Evolutionary conservation across 345 rosid species (phyloP).

Genomic region (Lepidium didymum): DNA sequence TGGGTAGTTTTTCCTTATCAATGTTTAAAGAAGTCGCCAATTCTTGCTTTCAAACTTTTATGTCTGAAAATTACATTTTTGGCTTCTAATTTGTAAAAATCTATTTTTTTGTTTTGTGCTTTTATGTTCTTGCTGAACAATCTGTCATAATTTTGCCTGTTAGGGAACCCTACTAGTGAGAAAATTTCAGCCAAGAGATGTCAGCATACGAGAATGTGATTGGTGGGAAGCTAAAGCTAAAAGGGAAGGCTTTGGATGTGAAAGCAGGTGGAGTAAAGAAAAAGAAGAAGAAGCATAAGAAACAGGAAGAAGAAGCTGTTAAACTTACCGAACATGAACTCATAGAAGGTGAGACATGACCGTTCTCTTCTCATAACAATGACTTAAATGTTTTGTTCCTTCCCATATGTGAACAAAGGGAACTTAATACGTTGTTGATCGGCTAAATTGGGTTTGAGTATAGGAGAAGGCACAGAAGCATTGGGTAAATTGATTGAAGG

Average conservation of each 20-base stretch:
- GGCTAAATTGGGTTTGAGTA: not conserved
- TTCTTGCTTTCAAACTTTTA: not conserved
- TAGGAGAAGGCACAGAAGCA: constrained; percentile 34
- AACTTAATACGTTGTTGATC: not conserved
- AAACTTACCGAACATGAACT: constrained; percentile 39
- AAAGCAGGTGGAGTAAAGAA: constrained; percentile 79
- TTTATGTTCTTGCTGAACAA: not conserved
- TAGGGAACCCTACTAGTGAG: not conserved
- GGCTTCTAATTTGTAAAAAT: not conserved
- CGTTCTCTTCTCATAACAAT: not conserved
- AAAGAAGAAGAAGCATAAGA: constrained; percentile 70
- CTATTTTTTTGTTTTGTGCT: not conserved
- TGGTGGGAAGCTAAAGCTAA: constrained; percentile 86
- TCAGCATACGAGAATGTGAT: constrained; percentile 66
- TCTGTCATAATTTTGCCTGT: not conserved
- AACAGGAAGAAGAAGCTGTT: constrained; percentile 37
- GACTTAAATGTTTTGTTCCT: not conserved
- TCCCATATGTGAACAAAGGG: not conserved
- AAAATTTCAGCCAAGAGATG: constrained; percentile 36
- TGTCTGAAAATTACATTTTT: not conserved
- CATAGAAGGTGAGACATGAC: constrained; percentile 33
- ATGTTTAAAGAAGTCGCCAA: not conserved
- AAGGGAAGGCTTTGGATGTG: constrained; percentile 92
- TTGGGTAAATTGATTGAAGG: constrained; percentile 21
- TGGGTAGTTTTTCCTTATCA: not conserved